Evolutionary conservation across 805 yeast genomes (phyloP).

Genomic region (Cyberlindnera maclurae): DNA sequence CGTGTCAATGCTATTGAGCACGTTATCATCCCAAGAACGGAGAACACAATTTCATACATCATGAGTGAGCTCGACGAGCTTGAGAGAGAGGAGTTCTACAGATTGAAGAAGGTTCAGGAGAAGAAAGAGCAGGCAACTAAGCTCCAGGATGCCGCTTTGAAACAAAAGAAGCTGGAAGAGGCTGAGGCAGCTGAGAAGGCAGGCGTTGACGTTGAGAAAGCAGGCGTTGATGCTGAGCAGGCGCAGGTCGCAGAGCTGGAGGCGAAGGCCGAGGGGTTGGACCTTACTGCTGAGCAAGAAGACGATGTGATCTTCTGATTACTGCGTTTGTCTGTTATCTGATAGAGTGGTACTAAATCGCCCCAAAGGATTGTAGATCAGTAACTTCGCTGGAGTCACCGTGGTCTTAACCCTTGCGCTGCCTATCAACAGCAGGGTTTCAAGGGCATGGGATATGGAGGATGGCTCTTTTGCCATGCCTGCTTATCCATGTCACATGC

Average conservation of each 20-base stretch:
- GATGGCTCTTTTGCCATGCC: no score
- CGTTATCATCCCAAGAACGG: conserved; percentile 95
- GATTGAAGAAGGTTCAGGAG: conserved; percentile 76
- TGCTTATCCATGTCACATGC: no score
- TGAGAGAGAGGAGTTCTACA: conserved; percentile 96
- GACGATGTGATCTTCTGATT: conserved; percentile 39
- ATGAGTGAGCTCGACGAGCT: conserved; percentile 95
- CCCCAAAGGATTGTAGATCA: no score
- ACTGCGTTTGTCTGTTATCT: no score
- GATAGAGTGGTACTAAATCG: no score
- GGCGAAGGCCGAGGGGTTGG: conserved; percentile 13
- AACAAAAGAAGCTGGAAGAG: conserved; percentile 22
- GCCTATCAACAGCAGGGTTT: no score
- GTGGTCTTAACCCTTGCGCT: no score
- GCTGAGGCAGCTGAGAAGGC: conserved; percentile 7
- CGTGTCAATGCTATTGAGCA: conserved; percentile 99
- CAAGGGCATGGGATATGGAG: no score
- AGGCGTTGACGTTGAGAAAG: conserved; percentile 5
- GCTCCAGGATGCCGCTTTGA: conserved; percentile 25
- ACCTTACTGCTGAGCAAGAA: conserved; percentile 33
- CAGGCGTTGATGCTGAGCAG: conserved; percentile 3
- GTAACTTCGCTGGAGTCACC: no score
- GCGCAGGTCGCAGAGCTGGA: conserved; percentile 11
- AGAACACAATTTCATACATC: conserved; percentile 86
- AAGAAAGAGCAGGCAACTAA: conserved; percentile 24